phyloP scores from a whole-genome alignment of 2,329 filamentous ascomycete genomes.

The Botryotinia calthae region DNA sequence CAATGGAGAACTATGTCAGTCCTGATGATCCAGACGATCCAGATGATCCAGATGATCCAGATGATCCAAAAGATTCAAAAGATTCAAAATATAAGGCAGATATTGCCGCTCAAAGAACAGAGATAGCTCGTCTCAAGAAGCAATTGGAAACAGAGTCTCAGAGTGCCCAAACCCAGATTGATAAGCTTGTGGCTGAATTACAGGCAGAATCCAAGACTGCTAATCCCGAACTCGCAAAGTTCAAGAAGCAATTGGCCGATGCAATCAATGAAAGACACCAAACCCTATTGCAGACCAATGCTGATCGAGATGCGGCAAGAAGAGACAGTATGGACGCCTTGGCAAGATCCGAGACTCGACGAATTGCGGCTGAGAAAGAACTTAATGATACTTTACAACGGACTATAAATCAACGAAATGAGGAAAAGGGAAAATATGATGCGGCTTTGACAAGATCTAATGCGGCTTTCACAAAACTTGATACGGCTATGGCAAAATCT shows the following conservation, averaged over 20 bases:
- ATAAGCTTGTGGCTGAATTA: neutral
- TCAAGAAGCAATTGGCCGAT: neutral
- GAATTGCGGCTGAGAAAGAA: neutral
- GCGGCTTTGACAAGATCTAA: neutral
- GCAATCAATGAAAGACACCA: neutral
- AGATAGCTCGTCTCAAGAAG: neutral
- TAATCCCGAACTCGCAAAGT: neutral
- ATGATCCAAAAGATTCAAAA: neutral
- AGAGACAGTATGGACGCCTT: neutral
- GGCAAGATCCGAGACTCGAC: neutral
- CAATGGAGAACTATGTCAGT: neutral
- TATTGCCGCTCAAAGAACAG: neutral
- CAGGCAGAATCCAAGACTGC: neutral
- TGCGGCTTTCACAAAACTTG: too few relatives aligned
- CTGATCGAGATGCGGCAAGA: neutral
- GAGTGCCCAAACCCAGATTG: neutral
- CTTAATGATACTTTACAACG: neutral
- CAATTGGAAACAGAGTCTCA: neutral
- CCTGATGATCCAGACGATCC: neutral
- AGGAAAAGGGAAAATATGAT: neutral
- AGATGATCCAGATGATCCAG: neutral
- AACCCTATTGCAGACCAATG: neutral
- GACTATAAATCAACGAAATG: accelerated
- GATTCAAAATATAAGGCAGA: neutral
- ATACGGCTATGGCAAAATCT: neutral